Evolutionary conservation across 331 rosid genomes (phyloP), one percentile per base, ranked within the genome.

Genomic region (Arachis monticola): DNA sequence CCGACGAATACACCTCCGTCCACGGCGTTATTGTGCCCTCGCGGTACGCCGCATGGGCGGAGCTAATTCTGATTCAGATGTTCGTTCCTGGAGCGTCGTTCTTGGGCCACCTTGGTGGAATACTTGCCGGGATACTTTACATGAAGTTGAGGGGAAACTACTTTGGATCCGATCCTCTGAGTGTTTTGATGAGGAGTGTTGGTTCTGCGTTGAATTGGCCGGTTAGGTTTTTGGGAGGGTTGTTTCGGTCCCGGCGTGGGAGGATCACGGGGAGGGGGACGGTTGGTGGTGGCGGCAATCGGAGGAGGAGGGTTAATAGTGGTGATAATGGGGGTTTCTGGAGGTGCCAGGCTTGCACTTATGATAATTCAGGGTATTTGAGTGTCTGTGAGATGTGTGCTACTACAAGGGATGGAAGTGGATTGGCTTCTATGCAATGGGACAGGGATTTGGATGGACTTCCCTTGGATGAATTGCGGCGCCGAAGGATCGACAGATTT

Each of bases 11-110:
- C 66, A 81, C 75, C 32, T 60, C 42, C 17, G 86, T 93, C 3
- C 77, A 89, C 41, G 98, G 97, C 22, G 60, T 93, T 3, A 4
- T 82, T 0, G 79, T 93, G 5, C 98, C 98, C 0, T 13, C 94
- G 0, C 86, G 87, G 12, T 86, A 88, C 52, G 96, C 99, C 12
- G 97, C 90, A 0, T 94, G 97, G 99, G 94, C 91, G 0, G 99
- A 94, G 68, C 70, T 94, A 77, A 1, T 86, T 60, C 85, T 94
- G 1, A 84, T 84, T 55, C 99, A 94, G 76, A 67, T 90, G 87
- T 64, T 90, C 58, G 88, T 92, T 1, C 99, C 99, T 2, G 91
- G 91, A 12, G 96, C 86, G 61, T 94, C 99, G 5, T 94, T 94
- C 64, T 77, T 90, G 0, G 97, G 99, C 5, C 99, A 94, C 70